phyloP scores from a whole-genome alignment of 1,284 basidiomycete species.

The Leccinum fuscescens region DNA sequence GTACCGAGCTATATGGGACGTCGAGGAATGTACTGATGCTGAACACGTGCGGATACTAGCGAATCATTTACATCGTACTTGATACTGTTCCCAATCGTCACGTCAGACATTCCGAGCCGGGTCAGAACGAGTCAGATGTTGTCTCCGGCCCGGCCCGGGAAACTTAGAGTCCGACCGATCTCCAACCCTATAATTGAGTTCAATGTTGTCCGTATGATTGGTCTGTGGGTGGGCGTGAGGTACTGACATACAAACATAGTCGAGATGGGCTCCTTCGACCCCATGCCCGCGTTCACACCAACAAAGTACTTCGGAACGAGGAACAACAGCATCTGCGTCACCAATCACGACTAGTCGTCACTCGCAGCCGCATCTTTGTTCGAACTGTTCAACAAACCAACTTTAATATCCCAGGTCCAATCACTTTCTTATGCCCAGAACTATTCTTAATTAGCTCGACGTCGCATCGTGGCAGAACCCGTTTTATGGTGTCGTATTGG shows the following conservation, averaged over 20 bases:
- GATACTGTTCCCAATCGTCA: no score
- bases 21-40: no score
- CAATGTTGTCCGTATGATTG: background rate
- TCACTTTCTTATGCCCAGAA: background rate
- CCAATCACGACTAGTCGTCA: constrained; percentile 36
- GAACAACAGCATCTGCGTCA: constrained; percentile 39
- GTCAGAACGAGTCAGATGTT: no score
- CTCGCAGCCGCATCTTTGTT: constrained; percentile 43
- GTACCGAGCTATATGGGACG: no score
- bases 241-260: constrained; percentile 20
- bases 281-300: constrained; percentile 42
- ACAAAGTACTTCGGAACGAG: constrained; percentile 45
- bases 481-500: constrained; percentile 39
- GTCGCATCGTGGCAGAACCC: constrained; percentile 39
- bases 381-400: constrained; percentile 40
- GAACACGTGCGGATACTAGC: no score
- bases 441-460: constrained; percentile 19
- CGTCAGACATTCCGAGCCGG: no score
- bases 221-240: background rate
- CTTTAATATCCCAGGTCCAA: constrained; percentile 1
- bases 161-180: no score
- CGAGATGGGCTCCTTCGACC: constrained; percentile 44
- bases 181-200: no score
- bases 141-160: no score
- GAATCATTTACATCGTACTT: no score